A percentile compares a stretch with the other conserved stretches of the same genome.
Conservation (phyloP, 1,284 basidiomycete species). For the Golubevia sp. region DNA sequence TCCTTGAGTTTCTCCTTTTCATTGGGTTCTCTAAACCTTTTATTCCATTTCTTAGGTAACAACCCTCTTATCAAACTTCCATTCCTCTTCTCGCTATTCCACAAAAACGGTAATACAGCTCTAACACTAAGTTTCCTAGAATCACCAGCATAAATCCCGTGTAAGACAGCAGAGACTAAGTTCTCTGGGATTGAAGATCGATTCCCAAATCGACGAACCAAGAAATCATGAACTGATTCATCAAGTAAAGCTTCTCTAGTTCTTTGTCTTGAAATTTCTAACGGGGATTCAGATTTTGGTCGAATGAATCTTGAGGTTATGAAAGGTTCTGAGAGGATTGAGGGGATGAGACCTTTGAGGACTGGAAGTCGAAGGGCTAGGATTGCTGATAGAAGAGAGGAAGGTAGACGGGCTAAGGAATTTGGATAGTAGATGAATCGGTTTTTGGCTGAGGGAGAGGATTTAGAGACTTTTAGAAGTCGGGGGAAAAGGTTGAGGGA, state of each 20-base stretch:
- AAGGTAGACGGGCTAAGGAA: conserved; percentile 44
- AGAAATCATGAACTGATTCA: conserved; percentile 80
- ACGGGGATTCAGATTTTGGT: conserved; percentile 53
- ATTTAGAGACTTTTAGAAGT: conserved; percentile 71
- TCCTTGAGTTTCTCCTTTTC: conserved; percentile 17
- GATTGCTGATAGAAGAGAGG: conserved; percentile 20
- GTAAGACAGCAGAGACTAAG: conserved; percentile 81
- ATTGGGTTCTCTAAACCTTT: not conserved
- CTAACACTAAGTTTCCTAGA: conserved; percentile 75
- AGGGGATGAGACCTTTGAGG: conserved; percentile 32
- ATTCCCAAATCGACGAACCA: conserved; percentile 76
- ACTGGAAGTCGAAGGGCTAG: conserved; percentile 1
- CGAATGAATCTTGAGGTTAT: conserved; percentile 47
- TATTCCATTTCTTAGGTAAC: conserved; percentile 42
- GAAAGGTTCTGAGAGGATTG: conserved; percentile 70
- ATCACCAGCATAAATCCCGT: conserved; percentile 91
- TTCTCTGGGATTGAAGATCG: conserved; percentile 70
- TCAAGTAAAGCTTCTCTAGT: conserved; percentile 64
- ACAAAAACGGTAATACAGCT: conserved; percentile 76
- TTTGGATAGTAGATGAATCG: conserved; percentile 74
- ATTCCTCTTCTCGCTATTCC: conserved; percentile 72
- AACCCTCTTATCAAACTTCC: conserved; percentile 75
- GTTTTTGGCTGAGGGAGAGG: conserved; percentile 73
- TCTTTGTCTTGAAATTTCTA: conserved; percentile 51
- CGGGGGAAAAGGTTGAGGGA: conserved; percentile 70